Evolutionary conservation across 2,329 filamentous ascomycete genomes (phyloP), one percentile per base, ranked within the genome.

Genomic region (Metarhizium humberi): DNA sequence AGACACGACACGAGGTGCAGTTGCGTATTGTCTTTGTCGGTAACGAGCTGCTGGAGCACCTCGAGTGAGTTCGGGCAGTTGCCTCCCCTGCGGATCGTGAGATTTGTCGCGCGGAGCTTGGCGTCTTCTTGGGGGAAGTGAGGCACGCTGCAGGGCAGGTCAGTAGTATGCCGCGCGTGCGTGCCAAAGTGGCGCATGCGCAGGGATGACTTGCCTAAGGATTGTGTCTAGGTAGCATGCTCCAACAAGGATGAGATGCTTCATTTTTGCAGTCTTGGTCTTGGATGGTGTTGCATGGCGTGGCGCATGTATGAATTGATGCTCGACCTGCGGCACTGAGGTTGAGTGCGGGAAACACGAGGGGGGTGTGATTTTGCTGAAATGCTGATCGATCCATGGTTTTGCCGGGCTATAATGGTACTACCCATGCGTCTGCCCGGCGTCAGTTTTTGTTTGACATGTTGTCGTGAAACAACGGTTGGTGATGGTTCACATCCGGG

Each of bases 211-310:
- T 68, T 72, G 78, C 84, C 76, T 84, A 45, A 88, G 73, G 56
- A 89, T 86, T 2, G 84, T 89, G 68, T 89, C 86, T 42, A 88
- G 70, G 69, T 88, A 88, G 61, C 84, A 86, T 30, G 84, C 84
- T 25, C 86, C 86, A 48, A 86, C 75, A 49, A 84, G 78, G 52
- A 88, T 71, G 58, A 89, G 73, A 60, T 81, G 78, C 69, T 76
- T 78, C 73, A 78, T 80, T 29, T 16, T 56, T 46, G 18, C 13
- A 18, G 11, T 16, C 30, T 8, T 38, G 34, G 29, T 25, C 25
- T 25, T 25, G 25, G 25, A 25, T 25, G 25, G 25, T 25, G 25
- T 25, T 25, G 25, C 25, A 25, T 25, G 47, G 16, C 18, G 43
- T 4, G 7, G 29, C 38, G 14, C 11, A 34, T 25, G 20, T 25